Evolutionary conservation across 805 yeast genomes (phyloP).

Genomic region (Starmerella gropengiesseri): DNA sequence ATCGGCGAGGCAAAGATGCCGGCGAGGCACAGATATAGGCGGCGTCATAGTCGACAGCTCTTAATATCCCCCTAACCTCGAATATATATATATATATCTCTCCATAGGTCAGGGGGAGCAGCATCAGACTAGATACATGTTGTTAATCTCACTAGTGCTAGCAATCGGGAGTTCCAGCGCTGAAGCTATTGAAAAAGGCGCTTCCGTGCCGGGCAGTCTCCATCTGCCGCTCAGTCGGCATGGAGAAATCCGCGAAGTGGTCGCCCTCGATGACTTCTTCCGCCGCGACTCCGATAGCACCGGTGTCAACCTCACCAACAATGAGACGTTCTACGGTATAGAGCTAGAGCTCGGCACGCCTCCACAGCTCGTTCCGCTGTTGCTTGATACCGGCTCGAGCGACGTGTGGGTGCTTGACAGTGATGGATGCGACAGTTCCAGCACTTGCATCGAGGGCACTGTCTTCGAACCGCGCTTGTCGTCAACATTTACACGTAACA

Average conservation of each 20-base stretch:
- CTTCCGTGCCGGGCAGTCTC: too few relatives aligned
- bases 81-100: too few relatives aligned
- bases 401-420: slow-evolving; percentile 55
- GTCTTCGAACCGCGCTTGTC: neutral
- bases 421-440: slow-evolving; percentile 9
- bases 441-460: slow-evolving; percentile 25
- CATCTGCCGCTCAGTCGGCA: neutral
- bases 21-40: too few relatives aligned
- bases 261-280: neutral
- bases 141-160: too few relatives aligned
- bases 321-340: neutral
- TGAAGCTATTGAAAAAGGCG: too few relatives aligned
- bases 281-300: neutral
- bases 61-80: too few relatives aligned
- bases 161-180: too few relatives aligned
- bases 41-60: too few relatives aligned
- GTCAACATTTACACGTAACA: neutral
- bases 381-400: slow-evolving; percentile 66
- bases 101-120: too few relatives aligned
- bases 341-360: slow-evolving; percentile 43
- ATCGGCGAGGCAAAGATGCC: too few relatives aligned
- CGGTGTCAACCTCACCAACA: neutral
- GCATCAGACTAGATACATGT: too few relatives aligned
- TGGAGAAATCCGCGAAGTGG: neutral
- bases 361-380: slow-evolving; percentile 41